phyloP scores from a whole-genome alignment of 2,329 filamentous ascomycete species.

The Botryotinia globosa region DNA sequence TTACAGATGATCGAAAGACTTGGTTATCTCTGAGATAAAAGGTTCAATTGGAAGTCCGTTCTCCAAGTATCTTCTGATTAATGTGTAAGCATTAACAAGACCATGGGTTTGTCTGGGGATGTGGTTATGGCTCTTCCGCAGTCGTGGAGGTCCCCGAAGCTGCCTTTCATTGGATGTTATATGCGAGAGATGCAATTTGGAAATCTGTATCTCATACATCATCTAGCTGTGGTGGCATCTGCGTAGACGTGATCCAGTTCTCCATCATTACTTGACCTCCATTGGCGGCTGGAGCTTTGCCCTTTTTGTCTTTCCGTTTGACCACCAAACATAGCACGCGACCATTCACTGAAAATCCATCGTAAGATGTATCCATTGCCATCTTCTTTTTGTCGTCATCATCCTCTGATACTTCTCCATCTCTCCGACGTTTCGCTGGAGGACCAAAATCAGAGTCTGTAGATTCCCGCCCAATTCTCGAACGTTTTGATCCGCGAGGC shows the following conservation, averaged over 20 bases:
- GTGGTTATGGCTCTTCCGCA: not conserved
- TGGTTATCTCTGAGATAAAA: no score
- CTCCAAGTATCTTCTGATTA: not conserved
- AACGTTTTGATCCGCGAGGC: slow-evolving; percentile 34
- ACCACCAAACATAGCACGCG: slow-evolving; percentile 89
- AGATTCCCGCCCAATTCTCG: slow-evolving; percentile 35
- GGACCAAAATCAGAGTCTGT: slow-evolving; percentile 35
- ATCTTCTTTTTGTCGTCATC: slow-evolving; percentile 86
- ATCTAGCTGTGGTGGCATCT: slow-evolving; percentile 46
- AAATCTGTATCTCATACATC: slow-evolving; percentile 22
- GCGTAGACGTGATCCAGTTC: slow-evolving; percentile 81
- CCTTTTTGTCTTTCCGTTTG: slow-evolving; percentile 63
- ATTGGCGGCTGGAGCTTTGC: slow-evolving; percentile 33
- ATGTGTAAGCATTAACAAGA: not conserved
- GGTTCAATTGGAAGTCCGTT: slow-evolving; percentile 1
- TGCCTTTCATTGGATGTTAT: not conserved
- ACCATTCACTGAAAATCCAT: slow-evolving; percentile 94
- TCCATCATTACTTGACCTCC: slow-evolving; percentile 72
- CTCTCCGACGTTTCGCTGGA: slow-evolving; percentile 46
- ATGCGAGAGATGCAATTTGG: not conserved
- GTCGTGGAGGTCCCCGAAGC: not conserved
- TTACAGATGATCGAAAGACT: not conserved
- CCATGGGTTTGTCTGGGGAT: not conserved
- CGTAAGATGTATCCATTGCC: slow-evolving; percentile 80
- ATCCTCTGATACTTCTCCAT: slow-evolving; percentile 38